Conservation (phyloP, 2,329 filamentous ascomycete genomes). For the Fusarium xyrophilum region DNA sequence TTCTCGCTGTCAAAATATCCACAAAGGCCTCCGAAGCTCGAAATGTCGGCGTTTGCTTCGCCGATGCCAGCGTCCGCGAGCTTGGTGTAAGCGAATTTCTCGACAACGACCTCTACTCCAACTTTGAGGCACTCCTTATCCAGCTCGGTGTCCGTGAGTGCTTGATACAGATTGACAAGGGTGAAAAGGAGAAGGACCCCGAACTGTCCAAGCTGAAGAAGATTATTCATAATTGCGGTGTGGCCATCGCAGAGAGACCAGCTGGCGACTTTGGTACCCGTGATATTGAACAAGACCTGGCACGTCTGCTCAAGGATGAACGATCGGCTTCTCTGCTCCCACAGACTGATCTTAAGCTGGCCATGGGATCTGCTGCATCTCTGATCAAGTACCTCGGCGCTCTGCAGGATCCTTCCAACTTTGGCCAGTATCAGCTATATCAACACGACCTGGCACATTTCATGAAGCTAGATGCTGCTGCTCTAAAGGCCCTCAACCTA, state of each 20-base stretch:
- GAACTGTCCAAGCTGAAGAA: constrained; percentile 86
- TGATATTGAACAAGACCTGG: constrained; percentile 95
- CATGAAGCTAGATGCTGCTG: constrained; percentile 97
- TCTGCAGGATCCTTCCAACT: constrained; percentile 90
- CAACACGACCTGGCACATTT: constrained; percentile 96
- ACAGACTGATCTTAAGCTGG: constrained; percentile 90
- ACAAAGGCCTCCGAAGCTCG: constrained; percentile 86
- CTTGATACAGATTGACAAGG: constrained; percentile 78
- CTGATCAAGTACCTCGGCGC: constrained; percentile 94
- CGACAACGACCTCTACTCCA: constrained; percentile 98
- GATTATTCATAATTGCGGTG: constrained; percentile 90
- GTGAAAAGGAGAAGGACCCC: constrained; percentile 84
- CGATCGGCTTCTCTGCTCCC: constrained; percentile 77
- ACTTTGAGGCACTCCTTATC: constrained; percentile 95
- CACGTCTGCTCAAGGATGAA: constrained; percentile 86
- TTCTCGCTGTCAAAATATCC: constrained; percentile 91
- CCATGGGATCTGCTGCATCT: constrained; percentile 93
- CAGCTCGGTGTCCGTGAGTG: constrained; percentile 96
- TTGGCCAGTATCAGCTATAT: constrained; percentile 95
- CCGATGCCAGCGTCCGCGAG: constrained; percentile 94
- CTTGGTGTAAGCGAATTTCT: constrained; percentile 96
- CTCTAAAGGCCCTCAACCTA: constrained; percentile 90
- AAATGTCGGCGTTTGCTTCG: constrained; percentile 93
- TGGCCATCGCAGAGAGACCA: constrained; percentile 84
- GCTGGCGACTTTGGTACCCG: constrained; percentile 80